Evolutionary conservation across 2,329 filamentous ascomycete genomes (phyloP).

Genomic region (Didymellaceae sp.): DNA sequence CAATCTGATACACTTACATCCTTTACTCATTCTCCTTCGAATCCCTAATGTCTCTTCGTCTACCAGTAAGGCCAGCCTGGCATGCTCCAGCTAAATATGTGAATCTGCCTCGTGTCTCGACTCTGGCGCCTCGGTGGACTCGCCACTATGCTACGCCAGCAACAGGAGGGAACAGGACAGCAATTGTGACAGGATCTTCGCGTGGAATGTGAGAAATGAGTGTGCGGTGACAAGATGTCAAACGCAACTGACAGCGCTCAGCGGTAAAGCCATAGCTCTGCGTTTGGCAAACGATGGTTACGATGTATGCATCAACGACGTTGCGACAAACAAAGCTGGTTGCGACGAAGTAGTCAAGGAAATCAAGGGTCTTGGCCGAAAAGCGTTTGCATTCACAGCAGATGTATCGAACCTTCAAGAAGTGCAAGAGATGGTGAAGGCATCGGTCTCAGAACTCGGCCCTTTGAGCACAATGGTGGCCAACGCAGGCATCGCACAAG

Average conservation of each 20-base stretch:
- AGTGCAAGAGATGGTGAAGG: slow-evolving; percentile 61
- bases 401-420: slow-evolving; percentile 66
- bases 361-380: slow-evolving; percentile 60
- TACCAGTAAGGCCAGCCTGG: slow-evolving; percentile 29
- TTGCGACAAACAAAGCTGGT: slow-evolving; percentile 59
- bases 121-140: slow-evolving; percentile 25
- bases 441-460: slow-evolving; percentile 61
- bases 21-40: background rate
- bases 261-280: slow-evolving; percentile 67
- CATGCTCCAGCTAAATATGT: slow-evolving; percentile 26
- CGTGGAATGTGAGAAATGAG: slow-evolving; percentile 45
- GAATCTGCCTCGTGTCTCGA: slow-evolving; percentile 17
- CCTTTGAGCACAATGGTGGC: slow-evolving; percentile 62
- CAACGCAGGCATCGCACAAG: slow-evolving; percentile 68
- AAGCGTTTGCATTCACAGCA: slow-evolving; percentile 62
- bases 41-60: slow-evolving; percentile 30
- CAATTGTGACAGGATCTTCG: slow-evolving; percentile 49
- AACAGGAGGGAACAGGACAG: slow-evolving; percentile 35
- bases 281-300: slow-evolving; percentile 71
- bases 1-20: background rate
- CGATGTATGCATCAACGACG: slow-evolving; percentile 69
- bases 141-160: slow-evolving; percentile 36
- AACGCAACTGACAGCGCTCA: slow-evolving; percentile 34
- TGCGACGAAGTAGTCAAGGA: slow-evolving; percentile 62
- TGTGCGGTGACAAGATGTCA: background rate